Percentiles rank a stretch among this genome's conserved stretches.
Conservation (phyloP, 2,329 filamentous ascomycete genomes). For the Arthrobotrys megalospora region DNA sequence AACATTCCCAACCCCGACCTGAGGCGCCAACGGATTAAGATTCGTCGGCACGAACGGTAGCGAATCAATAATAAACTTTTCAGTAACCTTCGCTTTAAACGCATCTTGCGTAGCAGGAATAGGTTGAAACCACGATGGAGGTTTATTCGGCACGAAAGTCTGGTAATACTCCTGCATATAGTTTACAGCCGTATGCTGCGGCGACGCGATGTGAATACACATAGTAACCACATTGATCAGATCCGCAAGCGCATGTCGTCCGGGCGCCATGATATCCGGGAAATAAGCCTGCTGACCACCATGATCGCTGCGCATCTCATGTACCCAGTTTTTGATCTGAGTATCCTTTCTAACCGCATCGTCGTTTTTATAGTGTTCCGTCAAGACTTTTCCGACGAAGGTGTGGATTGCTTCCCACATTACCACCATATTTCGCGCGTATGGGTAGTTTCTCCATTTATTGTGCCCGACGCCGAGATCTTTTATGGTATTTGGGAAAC, state of each 20-base stretch:
- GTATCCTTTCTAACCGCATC: constrained; percentile 64
- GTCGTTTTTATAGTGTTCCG: constrained; percentile 65
- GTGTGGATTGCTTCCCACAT: constrained; percentile 69
- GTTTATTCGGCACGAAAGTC: constrained; percentile 70
- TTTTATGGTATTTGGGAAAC: constrained; percentile 67
- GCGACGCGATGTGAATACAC: constrained; percentile 72
- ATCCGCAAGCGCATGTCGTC: constrained; percentile 64
- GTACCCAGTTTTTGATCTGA: constrained; percentile 68
- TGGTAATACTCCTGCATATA: constrained; percentile 72
- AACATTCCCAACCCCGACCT: constrained; percentile 65
- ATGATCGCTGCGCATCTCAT: constrained; percentile 67
- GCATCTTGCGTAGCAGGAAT: constrained; percentile 65
- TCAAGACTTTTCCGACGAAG: constrained; percentile 69
- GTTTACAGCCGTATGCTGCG: constrained; percentile 72
- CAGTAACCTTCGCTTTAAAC: constrained; percentile 64
- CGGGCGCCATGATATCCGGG: constrained; percentile 67
- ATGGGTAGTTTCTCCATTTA: constrained; percentile 71
- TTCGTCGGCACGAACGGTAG: constrained; percentile 68
- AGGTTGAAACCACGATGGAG: constrained; percentile 67
- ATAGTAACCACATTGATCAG: constrained; percentile 71
- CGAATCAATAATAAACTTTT: constrained; percentile 67
- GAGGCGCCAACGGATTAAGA: not conserved
- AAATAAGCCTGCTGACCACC: constrained; percentile 67
- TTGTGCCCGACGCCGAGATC: constrained; percentile 63
- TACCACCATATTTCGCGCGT: constrained; percentile 69